Percentiles rank a stretch among this genome's conserved stretches.
These are phyloP conservation scores for Clonostachys byssicola DNA, from an alignment of 2,329 filamentous ascomycete species.

Conservation along the genomic window DNA sequence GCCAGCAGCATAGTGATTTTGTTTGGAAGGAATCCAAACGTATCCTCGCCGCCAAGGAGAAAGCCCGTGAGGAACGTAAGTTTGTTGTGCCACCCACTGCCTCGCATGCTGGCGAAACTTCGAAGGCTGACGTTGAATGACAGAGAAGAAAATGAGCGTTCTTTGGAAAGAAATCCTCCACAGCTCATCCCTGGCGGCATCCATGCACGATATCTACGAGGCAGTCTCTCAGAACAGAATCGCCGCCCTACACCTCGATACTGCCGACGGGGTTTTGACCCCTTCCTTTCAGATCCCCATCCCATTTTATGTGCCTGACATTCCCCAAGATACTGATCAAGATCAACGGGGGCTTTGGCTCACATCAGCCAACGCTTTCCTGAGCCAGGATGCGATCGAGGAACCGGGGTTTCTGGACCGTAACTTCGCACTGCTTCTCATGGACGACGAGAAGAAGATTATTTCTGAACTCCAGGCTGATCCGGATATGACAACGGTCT, in stretches of 20 bases:
- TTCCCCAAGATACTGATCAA: conserved; percentile 59
- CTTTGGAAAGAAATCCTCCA: conserved; percentile 69
- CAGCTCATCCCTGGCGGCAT: conserved; percentile 74
- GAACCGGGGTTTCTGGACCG: conserved; percentile 71
- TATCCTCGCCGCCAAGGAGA: conserved; percentile 77
- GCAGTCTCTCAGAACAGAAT: conserved; percentile 82
- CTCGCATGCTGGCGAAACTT: neutral
- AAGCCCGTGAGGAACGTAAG: conserved; percentile 66
- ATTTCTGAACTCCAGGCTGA: conserved; percentile 73
- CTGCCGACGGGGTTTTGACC: conserved; percentile 50
- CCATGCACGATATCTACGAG: conserved; percentile 77
- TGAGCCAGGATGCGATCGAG: conserved; percentile 62
- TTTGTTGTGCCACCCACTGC: conserved; percentile 4
- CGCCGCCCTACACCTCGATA: conserved; percentile 75
- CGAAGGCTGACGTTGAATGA: conserved; percentile 6
- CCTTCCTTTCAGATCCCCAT: conserved; percentile 62
- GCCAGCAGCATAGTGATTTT: conserved; percentile 85
- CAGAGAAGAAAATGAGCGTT: conserved; percentile 55
- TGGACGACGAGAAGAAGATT: conserved; percentile 75
- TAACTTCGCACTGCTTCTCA: conserved; percentile 80
- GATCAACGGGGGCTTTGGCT: conserved; percentile 77
- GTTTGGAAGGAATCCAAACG: conserved; percentile 87
- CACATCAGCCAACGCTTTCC: conserved; percentile 77
- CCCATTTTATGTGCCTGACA: conserved; percentile 66
- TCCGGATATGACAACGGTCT: conserved; percentile 68